phyloP scores from a whole-genome alignment of 371 early-diverging fungal genomes.

The Apophysomyces ossiformis region DNA sequence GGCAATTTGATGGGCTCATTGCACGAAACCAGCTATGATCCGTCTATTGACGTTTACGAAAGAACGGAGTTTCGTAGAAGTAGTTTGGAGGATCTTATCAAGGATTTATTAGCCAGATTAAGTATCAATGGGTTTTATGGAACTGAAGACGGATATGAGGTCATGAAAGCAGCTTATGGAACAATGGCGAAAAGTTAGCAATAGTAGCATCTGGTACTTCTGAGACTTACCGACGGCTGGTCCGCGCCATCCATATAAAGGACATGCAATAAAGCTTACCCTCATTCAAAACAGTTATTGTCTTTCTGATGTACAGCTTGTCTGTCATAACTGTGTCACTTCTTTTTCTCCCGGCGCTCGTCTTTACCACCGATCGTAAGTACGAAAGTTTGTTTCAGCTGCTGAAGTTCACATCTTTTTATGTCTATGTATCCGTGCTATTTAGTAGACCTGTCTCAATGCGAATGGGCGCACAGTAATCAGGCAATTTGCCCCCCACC shows the following conservation, averaged over 20 bases:
- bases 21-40: conserved; percentile 21
- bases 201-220: no score
- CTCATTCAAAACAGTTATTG: no score
- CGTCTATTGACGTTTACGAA: conserved; percentile 33
- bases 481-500: background rate
- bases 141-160: background rate
- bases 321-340: no score
- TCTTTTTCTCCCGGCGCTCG: no score
- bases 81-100: conserved; percentile 36
- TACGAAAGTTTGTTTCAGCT: no score
- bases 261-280: no score
- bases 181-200: no score
- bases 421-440: background rate
- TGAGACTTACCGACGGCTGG: background rate
- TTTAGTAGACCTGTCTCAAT: background rate
- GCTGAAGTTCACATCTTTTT: no score
- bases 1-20: conserved; percentile 35
- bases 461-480: background rate
- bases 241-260: background rate
- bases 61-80: conserved; percentile 25
- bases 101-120: conserved; percentile 32
- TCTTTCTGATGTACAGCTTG: no score
- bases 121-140: conserved; percentile 27
- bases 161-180: background rate
- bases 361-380: no score